phyloP scores from a whole-genome alignment of 768 basidiomycete species.

The Tulasnella sp. region DNA sequence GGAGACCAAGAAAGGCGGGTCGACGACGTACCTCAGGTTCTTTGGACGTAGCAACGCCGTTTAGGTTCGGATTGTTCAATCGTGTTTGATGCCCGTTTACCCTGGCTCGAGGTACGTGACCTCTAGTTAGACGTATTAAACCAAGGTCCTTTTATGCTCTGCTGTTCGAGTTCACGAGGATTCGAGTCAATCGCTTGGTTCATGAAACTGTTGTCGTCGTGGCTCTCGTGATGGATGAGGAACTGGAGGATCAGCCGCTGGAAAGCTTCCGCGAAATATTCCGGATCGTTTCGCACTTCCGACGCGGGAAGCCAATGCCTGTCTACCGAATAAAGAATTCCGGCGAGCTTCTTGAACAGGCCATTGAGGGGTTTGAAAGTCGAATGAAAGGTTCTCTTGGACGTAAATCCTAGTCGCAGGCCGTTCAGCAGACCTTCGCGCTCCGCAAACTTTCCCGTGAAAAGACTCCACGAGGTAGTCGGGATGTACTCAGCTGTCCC shows the following conservation, averaged over 20 bases:
- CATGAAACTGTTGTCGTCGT: slow-evolving; percentile 19
- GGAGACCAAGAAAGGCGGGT: slow-evolving; percentile 16
- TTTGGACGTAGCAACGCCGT: neutral
- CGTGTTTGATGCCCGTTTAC: neutral
- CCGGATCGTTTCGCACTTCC: slow-evolving; percentile 15
- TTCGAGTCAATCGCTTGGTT: slow-evolving; percentile 3
- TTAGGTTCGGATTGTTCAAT: slow-evolving; percentile 8
- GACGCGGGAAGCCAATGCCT: slow-evolving; percentile 8
- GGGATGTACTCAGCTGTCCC: neutral
- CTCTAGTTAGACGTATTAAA: neutral
- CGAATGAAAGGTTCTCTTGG: neutral
- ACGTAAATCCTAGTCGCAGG: neutral
- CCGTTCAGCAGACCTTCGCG: neutral
- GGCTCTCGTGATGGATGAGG: slow-evolving; percentile 8
- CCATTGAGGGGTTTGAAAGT: neutral
- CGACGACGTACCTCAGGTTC: slow-evolving; percentile 6
- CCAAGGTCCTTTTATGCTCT: neutral
- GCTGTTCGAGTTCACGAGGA: neutral
- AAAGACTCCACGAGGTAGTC: neutral
- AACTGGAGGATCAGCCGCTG: slow-evolving; percentile 19
- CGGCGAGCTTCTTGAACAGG: neutral
- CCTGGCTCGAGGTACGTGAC: neutral
- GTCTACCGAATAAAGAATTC: slow-evolving; percentile 2
- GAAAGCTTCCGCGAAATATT: slow-evolving; percentile 25
- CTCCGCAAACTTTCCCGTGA: neutral